Evolutionary conservation across 257 asterid genomes (phyloP).

Genomic region (Nicotiana tabacum): DNA sequence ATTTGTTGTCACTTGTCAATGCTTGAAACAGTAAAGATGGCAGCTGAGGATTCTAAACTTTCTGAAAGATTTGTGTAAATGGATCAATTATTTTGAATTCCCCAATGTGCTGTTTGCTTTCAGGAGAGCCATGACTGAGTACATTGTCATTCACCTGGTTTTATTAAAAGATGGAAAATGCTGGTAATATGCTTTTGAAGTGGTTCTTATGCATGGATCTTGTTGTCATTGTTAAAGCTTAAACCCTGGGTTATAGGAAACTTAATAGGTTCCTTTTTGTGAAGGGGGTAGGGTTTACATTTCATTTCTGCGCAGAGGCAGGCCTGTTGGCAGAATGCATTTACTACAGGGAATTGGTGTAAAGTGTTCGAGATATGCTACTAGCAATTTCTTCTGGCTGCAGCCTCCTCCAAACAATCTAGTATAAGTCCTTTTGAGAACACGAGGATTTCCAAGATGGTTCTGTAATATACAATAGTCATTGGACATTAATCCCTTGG

Average conservation of each 20-base stretch:
- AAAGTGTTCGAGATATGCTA: background rate
- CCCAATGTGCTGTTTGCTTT: background rate
- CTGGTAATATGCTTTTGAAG: background rate
- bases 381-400: constrained; percentile 1
- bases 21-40: background rate
- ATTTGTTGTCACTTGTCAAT: background rate
- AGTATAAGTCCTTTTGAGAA: background rate
- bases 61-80: background rate
- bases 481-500: background rate
- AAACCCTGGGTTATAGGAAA: background rate
- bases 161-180: background rate
- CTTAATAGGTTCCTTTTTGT: no score
- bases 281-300: background rate
- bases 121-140: background rate
- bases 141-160: background rate
- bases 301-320: background rate
- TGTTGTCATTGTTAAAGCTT: background rate
- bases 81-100: background rate
- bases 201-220: background rate
- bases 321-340: background rate
- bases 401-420: background rate
- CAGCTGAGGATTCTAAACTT: background rate
- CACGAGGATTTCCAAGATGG: background rate
- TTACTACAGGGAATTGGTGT: background rate
- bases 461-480: background rate